Evolutionary conservation across 306 rosid species (phyloP).

Genomic region (Dicorynia guianensis): DNA sequence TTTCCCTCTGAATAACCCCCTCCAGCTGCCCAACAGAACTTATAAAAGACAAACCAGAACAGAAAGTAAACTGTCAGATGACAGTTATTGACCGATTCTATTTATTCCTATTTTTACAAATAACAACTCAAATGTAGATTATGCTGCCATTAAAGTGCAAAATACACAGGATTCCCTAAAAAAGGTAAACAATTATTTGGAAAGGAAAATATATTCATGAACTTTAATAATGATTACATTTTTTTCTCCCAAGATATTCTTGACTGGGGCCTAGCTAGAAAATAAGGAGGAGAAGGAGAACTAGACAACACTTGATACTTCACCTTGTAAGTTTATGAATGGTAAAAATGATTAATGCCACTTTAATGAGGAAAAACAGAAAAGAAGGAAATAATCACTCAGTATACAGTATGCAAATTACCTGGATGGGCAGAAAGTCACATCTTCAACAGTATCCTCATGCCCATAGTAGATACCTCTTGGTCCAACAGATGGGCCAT

Average conservation of each 20-base stretch:
- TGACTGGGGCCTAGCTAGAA: no score
- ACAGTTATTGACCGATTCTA: no score
- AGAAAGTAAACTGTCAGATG: no score
- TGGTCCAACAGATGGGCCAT: slow-evolving; percentile 92
- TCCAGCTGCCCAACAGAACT: no score
- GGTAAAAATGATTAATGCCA: slow-evolving; percentile 18
- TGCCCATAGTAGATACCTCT: slow-evolving; percentile 93
- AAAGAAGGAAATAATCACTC: slow-evolving; percentile 9
- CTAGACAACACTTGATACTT: not conserved
- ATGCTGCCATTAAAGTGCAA: slow-evolving; percentile 20
- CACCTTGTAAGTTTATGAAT: slow-evolving; percentile 18
- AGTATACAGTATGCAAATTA: slow-evolving; percentile 39
- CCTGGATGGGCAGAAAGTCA: slow-evolving; percentile 97
- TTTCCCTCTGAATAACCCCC: no score
- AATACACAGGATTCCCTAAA: slow-evolving; percentile 13
- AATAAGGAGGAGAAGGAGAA: no score
- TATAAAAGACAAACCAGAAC: no score
- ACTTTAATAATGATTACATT: no score
- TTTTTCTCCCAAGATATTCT: not conserved
- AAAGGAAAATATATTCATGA: no score
- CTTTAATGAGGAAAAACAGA: slow-evolving; percentile 3
- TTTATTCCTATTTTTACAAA: no score
- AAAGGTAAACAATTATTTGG: no score
- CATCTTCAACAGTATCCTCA: slow-evolving; percentile 98
- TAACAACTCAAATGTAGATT: slow-evolving; percentile 11